Base-by-base conservation (phyloP, 345 rosid species). In the Gossypioides kirkii region DNA sequence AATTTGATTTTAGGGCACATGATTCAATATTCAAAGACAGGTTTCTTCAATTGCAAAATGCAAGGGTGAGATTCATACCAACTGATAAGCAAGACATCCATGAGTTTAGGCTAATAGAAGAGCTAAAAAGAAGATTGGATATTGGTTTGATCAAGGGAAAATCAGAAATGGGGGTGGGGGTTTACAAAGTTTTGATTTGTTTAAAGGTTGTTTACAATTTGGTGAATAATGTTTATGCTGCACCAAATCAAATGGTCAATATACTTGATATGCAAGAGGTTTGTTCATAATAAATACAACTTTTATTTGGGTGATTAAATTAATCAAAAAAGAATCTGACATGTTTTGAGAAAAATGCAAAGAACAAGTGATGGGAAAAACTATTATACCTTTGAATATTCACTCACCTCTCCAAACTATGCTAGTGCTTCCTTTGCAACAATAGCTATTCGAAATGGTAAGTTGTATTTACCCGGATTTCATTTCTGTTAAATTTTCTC, bases 1-100 rank as follows among this genome's bases (percentile, higher is more conserved):
- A 90, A 54, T 94, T 90, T 61, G 97, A 92, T 59, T 92, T 87
- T 83, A 77, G 86, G 73, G 98, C 90, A 16, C 98, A 90, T 84
- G 93, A 91, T 82, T 94, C 97, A 47, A 96, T 93, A 18, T 90
- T 90, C 77, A 91, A 90, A 61, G 97, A 91, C 82, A 85, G 97
- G 64, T 79, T 78, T 61, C 36, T 83, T 77, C 95, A 92, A 73
- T 75, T 90, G 79, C 97, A 94, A 69, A 87, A 78, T 80, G 95
- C 87, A 66, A 82, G 97, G 69, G 98, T 90, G 67, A 86, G 98
- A 73, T 94, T 94, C 84, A 87, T 92, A 79, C 98, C 98, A 42
- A 87, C 98, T 1, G 81, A 82, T 6, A 90, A 86, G 75, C 83
- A 74, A 18, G 92, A 94, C 72, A 82, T 94, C 71, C 93, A 76